A percentile compares a stretch with the other conserved stretches of the same genome.
Conservation (phyloP, 2,329 filamentous ascomycete species). For the Berkeleyomyces basicola region DNA sequence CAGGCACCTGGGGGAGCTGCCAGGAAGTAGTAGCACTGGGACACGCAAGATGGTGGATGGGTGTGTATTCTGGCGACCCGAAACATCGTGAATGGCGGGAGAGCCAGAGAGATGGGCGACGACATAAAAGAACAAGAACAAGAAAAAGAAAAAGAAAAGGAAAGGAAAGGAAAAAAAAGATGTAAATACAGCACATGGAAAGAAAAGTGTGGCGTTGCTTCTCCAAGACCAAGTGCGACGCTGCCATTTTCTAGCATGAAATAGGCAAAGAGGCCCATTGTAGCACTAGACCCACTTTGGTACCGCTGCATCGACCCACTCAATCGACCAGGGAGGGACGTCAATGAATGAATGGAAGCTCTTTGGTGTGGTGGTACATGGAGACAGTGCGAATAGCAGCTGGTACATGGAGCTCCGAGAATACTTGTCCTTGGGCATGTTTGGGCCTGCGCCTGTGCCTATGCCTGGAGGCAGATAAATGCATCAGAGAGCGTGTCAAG, state of each 20-base stretch:
- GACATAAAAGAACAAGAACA: background rate
- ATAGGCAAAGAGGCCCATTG: background rate
- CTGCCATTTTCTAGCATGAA: background rate
- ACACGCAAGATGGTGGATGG: background rate
- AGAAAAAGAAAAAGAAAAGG: background rate
- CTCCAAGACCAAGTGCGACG: background rate
- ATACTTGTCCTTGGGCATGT: too few species aligned
- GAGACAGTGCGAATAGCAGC: too few species aligned
- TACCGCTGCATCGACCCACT: background rate
- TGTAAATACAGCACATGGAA: background rate
- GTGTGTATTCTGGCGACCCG: too few species aligned
- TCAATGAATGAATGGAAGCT: too few species aligned
- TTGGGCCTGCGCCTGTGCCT: too few species aligned
- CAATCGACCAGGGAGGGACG: background rate
- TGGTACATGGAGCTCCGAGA: too few species aligned
- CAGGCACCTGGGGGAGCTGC: too few species aligned
- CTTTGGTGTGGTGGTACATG: too few species aligned
- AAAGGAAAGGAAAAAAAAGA: background rate
- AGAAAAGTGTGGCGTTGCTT: too few species aligned
- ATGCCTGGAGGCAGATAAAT: too few species aligned
- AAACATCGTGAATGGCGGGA: background rate
- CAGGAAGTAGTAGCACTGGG: too few species aligned
- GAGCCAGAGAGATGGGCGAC: background rate
- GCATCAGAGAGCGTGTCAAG: too few species aligned
- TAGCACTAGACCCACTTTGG: background rate